Base-by-base conservation (phyloP, 2,329 filamentous ascomycete species). In the Aureobasidium sp. region DNA sequence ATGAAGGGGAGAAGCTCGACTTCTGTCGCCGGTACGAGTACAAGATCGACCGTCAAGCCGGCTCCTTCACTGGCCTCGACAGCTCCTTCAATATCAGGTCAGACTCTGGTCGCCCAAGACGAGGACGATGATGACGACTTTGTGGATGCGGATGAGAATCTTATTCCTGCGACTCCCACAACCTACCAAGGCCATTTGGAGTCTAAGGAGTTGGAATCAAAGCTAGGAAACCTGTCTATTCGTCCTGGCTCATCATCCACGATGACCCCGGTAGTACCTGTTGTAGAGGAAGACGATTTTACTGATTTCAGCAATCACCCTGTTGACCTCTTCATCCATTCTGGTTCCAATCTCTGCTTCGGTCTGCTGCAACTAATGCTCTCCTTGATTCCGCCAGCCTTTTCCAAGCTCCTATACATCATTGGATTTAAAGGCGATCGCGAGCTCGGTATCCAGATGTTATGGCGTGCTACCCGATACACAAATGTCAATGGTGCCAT, bases 341-440 rank as follows among this genome's bases (percentile, higher is more conserved):
- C 90, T 0, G 93, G 91, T 10, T 85, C 87, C 5, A 94, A 89
- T 70, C 87, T 97, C 74, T 96, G 91, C 73, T 97, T 92, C 69
- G 94, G 94, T 3, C 82, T 95, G 36, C 77, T 97, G 1, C 81
- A 95, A 15, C 80, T 97, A 1, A 80, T 97, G 59, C 86, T 97
- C n/a, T 95, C 91, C 13, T 88, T 97, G 77, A 86, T 97, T 0
- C 95, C 94, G 0, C 94, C 94, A 0, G 85, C 92, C 0, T 96
- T 97, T 73, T 88, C 85, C n/a, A 88, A 86, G 61, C 82, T 99
- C 1, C 80, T 97, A 4, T 90, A 87, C 63, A 87, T 97, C 45
- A 88, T 97, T 34, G 94, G 94, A 1, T 97, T 97, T 76, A 86
- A 85, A 64, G 94, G 94, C 36, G 92, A 97, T 71, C 87, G 92